Base-by-base conservation (phyloP, 345 rosid species). In the Hypericum androsaemum region DNA sequence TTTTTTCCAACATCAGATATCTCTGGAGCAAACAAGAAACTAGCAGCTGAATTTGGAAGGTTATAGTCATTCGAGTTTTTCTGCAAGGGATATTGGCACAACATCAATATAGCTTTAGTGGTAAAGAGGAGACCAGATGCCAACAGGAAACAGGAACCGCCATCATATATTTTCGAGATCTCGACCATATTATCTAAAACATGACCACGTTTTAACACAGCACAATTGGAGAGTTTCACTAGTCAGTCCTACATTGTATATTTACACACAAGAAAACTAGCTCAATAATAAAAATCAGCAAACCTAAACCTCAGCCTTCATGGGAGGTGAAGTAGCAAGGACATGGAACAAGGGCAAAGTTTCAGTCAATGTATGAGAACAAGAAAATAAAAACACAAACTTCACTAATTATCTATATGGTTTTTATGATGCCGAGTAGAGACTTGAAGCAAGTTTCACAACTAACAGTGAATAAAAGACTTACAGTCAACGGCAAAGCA, bases 21-120 rank as follows among this genome's bases (percentile, higher is more conserved):
- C 61, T 79, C 84, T 0, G 82, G 65, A 36, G 68, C 75, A 74
- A 60, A 77, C 36, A 81, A 81, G 68, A 77, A 82, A 67, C 94
- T 84, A 16, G 76, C 72, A 16, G 70, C 68, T 9, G 82, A 75
- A 71, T 66, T 84, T 5, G 69, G 78, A 68, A 75, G 71, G 68
- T 71, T 80, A 38, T 63, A 69, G 57, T 73, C 79, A 15, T 64
- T 62, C 37, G 62, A 22, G 59, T 75, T 83, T 63, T 64, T 81
- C 96, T 87, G 88, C 70, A 50, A 46, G 9, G 49, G 52, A 39
- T 35, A 50, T 47, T 17, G 50, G 12, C 44, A 44, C 69, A 37
- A n/a, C 6, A 50, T 6, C n/a, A 62, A 44, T 16, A 36, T 22
- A 4, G 48, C 7, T 12, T 9, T 7, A 45, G 8, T 7, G 22